Percentiles rank a stretch among this genome's conserved stretches.
phyloP scores from a whole-genome alignment of 129 eudicot genomes.

The Kitagawia praeruptora region DNA sequence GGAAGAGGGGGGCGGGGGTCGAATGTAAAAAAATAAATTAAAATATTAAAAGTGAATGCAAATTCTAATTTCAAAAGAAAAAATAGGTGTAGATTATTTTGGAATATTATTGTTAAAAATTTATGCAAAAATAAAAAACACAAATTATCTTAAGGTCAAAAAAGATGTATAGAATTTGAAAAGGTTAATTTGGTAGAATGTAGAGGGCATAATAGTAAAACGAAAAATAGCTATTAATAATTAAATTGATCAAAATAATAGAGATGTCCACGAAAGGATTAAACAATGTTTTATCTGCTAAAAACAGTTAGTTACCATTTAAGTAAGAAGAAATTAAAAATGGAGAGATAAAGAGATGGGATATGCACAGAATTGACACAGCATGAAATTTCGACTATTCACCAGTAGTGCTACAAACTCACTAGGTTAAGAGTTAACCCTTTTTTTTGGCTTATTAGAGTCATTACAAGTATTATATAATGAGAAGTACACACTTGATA shows the following conservation, averaged over 20 bases:
- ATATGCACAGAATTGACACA: not conserved
- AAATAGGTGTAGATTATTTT: not conserved
- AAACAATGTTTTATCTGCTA: not conserved
- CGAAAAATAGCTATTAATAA: not conserved
- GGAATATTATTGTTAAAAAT: no score
- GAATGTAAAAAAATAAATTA: no score
- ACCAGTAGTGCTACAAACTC: not conserved
- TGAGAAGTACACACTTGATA: not conserved
- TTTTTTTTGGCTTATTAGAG: not conserved
- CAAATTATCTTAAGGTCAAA: no score
- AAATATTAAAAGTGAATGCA: no score
- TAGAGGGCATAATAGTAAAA: not conserved
- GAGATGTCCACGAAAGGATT: not conserved
- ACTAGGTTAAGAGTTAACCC: not conserved
- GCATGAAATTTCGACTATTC: not conserved
- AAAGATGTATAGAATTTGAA: not conserved
- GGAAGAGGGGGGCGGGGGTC: no score
- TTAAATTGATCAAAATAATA: not conserved
- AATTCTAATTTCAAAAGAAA: no score
- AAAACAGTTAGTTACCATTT: not conserved
- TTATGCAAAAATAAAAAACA: no score
- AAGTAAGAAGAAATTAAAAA: not conserved
- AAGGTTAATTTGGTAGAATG: not conserved
- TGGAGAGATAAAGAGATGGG: not conserved
- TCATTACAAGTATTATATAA: not conserved